Conservation (phyloP, 768 basidiomycete genomes). For the Tylopilus sp. region DNA sequence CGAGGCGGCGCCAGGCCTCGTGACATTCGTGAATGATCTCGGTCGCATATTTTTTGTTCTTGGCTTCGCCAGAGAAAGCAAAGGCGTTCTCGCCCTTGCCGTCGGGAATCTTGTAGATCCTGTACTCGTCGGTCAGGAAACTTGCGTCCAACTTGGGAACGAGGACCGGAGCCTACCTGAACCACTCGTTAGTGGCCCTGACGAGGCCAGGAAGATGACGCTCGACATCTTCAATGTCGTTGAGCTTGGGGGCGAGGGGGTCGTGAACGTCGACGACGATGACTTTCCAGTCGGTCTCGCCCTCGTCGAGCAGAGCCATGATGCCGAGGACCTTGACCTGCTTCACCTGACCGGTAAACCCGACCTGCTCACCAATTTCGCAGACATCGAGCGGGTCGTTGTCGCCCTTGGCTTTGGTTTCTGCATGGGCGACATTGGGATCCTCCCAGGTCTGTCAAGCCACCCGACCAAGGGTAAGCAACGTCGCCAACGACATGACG, state of each 20-base stretch:
- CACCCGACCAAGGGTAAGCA: not conserved
- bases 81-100: constrained; percentile 97
- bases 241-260: constrained; percentile 93
- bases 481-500: not conserved
- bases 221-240: constrained; percentile 99
- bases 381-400: constrained; percentile 99
- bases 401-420: constrained; percentile 99
- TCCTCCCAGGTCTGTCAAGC: constrained; percentile 92
- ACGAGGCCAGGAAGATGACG: constrained; percentile 95
- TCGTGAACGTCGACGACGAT: constrained; percentile 96
- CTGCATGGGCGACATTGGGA: constrained; percentile 78
- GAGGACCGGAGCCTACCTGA: constrained; percentile 56
- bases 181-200: constrained; percentile 99
- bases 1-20: constrained; percentile 73
- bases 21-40: constrained; percentile 99
- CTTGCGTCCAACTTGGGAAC: too few species aligned
- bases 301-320: constrained; percentile 99
- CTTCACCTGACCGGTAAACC: constrained; percentile 95
- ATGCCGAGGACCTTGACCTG: constrained; percentile 99
- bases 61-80: constrained; percentile 99
- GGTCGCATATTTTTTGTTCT: constrained; percentile 99
- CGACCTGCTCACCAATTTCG: constrained; percentile 98
- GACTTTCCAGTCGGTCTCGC: constrained; percentile 99
- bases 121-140: constrained; percentile 27
- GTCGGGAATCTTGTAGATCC: constrained; percentile 96